Evolutionary conservation across 1,284 basidiomycete genomes (phyloP).

Genomic region (Tylopilus sp.): DNA sequence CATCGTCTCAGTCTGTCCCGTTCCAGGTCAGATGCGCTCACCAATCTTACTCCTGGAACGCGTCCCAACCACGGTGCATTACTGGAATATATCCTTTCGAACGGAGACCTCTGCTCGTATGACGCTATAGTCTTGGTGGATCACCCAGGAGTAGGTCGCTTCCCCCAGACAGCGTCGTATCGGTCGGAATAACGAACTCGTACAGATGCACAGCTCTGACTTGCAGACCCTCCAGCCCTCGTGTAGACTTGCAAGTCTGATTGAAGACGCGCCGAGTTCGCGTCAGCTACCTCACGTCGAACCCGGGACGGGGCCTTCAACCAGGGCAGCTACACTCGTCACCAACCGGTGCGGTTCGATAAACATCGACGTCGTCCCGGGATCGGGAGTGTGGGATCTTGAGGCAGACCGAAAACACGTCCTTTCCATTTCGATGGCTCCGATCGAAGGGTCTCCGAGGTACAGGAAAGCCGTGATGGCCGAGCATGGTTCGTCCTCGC

Average conservation of each 20-base stretch:
- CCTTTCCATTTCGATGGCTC: slow-evolving; percentile 52
- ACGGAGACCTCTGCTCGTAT: slow-evolving; percentile 52
- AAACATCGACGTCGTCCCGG: slow-evolving; percentile 39
- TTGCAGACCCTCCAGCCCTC: slow-evolving; percentile 53
- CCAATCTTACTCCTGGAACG: slow-evolving; percentile 35
- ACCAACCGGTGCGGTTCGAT: slow-evolving; percentile 51
- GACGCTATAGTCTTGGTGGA: slow-evolving; percentile 64
- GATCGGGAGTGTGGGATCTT: slow-evolving; percentile 34
- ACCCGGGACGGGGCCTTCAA: slow-evolving; percentile 25
- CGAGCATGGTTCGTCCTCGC: slow-evolving; percentile 46
- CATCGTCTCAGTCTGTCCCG: neutral
- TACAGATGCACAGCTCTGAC: slow-evolving; percentile 67
- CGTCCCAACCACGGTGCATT: slow-evolving; percentile 37
- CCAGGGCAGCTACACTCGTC: slow-evolving; percentile 41
- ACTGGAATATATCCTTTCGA: slow-evolving; percentile 42
- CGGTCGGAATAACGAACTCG: slow-evolving; percentile 1
- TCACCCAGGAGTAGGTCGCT: slow-evolving; percentile 60
- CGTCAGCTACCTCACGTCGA: slow-evolving; percentile 63
- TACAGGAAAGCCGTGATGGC: slow-evolving; percentile 46
- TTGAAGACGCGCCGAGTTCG: slow-evolving; percentile 49
- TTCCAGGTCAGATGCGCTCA: slow-evolving; percentile 46
- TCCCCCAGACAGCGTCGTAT: neutral
- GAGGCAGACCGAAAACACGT: slow-evolving; percentile 49
- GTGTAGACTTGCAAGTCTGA: slow-evolving; percentile 44
- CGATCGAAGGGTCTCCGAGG: slow-evolving; percentile 41